phyloP scores from a whole-genome alignment of 768 basidiomycete genomes.

The Serendipita sp. region DNA sequence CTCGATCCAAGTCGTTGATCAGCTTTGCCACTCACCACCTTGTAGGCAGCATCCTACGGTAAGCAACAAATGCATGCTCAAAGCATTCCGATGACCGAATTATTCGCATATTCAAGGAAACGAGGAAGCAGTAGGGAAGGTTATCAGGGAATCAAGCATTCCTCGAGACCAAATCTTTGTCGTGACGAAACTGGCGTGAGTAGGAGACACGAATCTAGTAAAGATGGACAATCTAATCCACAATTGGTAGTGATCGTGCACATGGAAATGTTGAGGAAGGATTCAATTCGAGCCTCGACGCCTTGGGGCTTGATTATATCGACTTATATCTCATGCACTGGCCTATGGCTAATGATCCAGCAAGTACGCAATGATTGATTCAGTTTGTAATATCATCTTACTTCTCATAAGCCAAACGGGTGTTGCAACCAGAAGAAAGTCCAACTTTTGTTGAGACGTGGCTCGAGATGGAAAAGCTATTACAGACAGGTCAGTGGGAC shows the following conservation, averaged over 20 bases:
- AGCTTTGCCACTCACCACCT: constrained; percentile 18
- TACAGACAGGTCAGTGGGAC: constrained; percentile 18
- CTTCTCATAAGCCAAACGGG: constrained; percentile 8
- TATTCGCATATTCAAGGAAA: constrained; percentile 25
- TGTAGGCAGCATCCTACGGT: constrained; percentile 9
- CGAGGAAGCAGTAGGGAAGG: constrained; percentile 31
- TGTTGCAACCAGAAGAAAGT: constrained; percentile 15
- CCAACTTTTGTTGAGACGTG: constrained; percentile 25
- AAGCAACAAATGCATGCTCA: constrained; percentile 30
- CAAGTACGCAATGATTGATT: constrained; percentile 9
- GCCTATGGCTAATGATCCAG: constrained; percentile 19
- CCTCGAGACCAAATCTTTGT: constrained; percentile 15
- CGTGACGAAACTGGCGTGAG: constrained; percentile 17
- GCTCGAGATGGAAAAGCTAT: constrained; percentile 23
- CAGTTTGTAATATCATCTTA: not conserved
- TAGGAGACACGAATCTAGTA: no score
- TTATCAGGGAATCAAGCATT: constrained; percentile 23
- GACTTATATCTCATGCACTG: constrained; percentile 33
- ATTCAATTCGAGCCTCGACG: constrained; percentile 27
- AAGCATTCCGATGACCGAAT: constrained; percentile 29
- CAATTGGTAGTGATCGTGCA: constrained; percentile 12
- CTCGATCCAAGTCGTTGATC: no score
- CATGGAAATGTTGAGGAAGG: constrained; percentile 26
- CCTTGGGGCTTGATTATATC: constrained; percentile 30
- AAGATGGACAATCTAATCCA: not conserved